A percentile compares a stretch with the other conserved stretches of the same genome.
Evolutionary conservation across 2,329 filamentous ascomycete genomes (phyloP).

Genomic region (Epichloe gansuensis): DNA sequence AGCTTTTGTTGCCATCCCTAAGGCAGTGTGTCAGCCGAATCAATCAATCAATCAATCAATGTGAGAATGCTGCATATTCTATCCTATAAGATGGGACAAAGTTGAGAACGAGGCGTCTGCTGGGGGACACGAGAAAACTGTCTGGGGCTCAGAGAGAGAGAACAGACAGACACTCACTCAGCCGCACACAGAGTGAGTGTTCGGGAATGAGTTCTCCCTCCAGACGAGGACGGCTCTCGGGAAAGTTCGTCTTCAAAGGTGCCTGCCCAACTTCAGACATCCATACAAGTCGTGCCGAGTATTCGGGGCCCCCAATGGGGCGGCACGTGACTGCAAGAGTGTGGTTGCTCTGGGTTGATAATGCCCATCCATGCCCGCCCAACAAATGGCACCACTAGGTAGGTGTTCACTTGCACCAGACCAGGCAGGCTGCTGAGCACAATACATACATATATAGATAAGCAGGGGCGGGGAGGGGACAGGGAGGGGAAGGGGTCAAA

Average conservation of each 20-base stretch:
- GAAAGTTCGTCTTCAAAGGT: background rate
- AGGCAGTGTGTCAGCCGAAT: slow-evolving; percentile 6
- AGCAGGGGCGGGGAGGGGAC: background rate
- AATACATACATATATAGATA: too few relatives aligned
- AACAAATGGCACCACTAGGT: too few relatives aligned
- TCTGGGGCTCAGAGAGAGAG: background rate
- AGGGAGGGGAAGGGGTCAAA: slow-evolving; percentile 12
- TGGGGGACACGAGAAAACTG: background rate
- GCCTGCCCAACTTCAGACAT: background rate
- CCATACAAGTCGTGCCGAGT: background rate
- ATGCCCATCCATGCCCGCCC: background rate
- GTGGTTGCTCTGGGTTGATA: background rate
- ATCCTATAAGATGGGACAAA: background rate
- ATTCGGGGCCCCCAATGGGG: background rate
- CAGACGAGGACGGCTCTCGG: background rate
- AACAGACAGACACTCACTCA: background rate
- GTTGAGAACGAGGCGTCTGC: background rate
- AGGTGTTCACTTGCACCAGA: too few relatives aligned
- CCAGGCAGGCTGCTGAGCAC: too few relatives aligned
- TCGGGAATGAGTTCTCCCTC: background rate
- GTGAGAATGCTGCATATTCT: background rate
- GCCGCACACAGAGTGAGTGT: background rate
- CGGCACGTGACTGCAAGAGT: slow-evolving; percentile 3
- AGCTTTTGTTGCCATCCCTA: slow-evolving; percentile 94
- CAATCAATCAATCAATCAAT: slow-evolving; percentile 4